These are phyloP conservation scores for Suillus americanus DNA, from an alignment of 768 basidiomycete species.

Conservation along the genomic window DNA sequence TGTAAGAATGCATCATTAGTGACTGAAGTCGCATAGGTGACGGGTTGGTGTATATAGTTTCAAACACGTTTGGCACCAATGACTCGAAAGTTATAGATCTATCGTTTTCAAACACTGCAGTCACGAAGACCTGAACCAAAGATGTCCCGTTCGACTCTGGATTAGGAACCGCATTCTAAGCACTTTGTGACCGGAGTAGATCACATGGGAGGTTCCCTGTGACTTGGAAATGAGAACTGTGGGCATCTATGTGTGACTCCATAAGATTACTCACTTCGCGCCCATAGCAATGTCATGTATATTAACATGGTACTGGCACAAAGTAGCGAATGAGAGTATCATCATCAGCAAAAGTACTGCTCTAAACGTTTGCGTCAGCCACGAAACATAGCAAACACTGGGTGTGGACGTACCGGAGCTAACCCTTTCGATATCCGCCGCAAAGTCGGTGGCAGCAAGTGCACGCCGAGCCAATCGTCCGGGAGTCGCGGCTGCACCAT, in stretches of 20 bases:
- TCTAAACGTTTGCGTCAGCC: slow-evolving; percentile 19
- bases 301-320: slow-evolving; percentile 29
- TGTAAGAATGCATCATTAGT: neutral
- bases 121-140: neutral
- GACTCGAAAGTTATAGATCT: neutral
- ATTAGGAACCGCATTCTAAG: slow-evolving; percentile 54
- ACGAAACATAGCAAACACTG: slow-evolving; percentile 15
- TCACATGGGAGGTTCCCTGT: slow-evolving; percentile 77
- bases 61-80: neutral
- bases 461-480: slow-evolving; percentile 66
- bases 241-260: neutral
- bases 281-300: slow-evolving; percentile 65
- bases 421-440: slow-evolving; percentile 58
- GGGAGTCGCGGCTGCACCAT: slow-evolving; percentile 45
- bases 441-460: slow-evolving; percentile 52
- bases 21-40: neutral
- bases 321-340: slow-evolving; percentile 55
- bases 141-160: neutral
- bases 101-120: neutral
- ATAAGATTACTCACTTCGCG: slow-evolving; percentile 41
- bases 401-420: neutral
- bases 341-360: slow-evolving; percentile 52
- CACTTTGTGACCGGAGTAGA: slow-evolving; percentile 44
- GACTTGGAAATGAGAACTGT: slow-evolving; percentile 32
- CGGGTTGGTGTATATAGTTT: neutral